Percentiles rank a stretch among this genome's conserved stretches.
Evolutionary conservation across 805 yeast species (phyloP).

Genomic region (Candida insectalens): DNA sequence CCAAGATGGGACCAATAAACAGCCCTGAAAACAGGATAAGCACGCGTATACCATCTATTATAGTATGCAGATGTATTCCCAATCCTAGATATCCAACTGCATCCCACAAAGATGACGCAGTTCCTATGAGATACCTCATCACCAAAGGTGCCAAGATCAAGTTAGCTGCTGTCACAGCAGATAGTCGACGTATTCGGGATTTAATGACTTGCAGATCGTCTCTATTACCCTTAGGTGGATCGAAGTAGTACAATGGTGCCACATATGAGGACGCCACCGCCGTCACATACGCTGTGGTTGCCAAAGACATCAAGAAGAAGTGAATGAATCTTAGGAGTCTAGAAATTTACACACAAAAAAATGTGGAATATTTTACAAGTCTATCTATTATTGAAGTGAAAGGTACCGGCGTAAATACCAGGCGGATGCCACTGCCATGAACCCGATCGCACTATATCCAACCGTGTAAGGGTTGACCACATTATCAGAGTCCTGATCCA

Average conservation of each 20-base stretch:
- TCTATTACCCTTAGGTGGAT: constrained; percentile 20
- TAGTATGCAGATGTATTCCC: background rate
- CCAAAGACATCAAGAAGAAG: background rate
- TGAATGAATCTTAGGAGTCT: too few species aligned
- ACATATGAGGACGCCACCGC: constrained; percentile 34
- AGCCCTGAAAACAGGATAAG: constrained; percentile 18
- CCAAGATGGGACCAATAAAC: constrained; percentile 34
- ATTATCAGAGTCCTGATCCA: constrained; percentile 45
- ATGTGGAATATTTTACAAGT: background rate
- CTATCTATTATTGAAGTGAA: background rate
- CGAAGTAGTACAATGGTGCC: constrained; percentile 25
- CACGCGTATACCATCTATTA: constrained; percentile 1
- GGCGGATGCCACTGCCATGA: constrained; percentile 51
- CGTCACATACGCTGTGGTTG: background rate
- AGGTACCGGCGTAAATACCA: constrained; percentile 50
- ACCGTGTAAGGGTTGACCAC: constrained; percentile 41
- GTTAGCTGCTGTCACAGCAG: constrained; percentile 22
- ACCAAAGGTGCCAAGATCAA: constrained; percentile 23
- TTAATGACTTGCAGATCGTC: constrained; percentile 34
- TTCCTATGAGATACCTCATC: constrained; percentile 12
- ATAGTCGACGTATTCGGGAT: constrained; percentile 30
- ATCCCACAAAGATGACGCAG: constrained; percentile 5
- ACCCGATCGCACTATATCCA: constrained; percentile 62
- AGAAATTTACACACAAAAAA: too few species aligned
- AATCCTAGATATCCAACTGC: constrained; percentile 12